phyloP scores from a whole-genome alignment of 1,284 basidiomycete genomes.

The Anthracocystis panici-leucophaei region DNA sequence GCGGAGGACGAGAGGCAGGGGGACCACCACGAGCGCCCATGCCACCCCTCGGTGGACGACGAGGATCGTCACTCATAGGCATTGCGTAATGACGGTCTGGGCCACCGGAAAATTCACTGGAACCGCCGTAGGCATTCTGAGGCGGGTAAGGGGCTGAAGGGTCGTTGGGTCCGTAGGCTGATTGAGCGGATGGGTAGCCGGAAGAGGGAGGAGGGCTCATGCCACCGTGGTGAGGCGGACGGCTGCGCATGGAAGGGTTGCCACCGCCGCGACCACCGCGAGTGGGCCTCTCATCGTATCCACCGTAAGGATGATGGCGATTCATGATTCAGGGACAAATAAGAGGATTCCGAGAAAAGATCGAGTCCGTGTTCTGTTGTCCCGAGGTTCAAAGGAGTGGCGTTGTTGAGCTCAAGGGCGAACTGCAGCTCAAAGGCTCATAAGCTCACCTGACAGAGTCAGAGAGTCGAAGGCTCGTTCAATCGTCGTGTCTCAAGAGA shows the following conservation, averaged over 20 bases:
- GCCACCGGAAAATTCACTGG: conserved; percentile 40
- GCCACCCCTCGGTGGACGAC: conserved; percentile 33
- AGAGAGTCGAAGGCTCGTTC: neutral
- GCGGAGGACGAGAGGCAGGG: conserved; percentile 21
- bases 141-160: conserved; percentile 21
- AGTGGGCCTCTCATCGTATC: conserved; percentile 75
- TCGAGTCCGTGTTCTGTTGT: conserved; percentile 11
- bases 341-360: conserved; percentile 2
- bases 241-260: conserved; percentile 26
- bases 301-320: conserved; percentile 85
- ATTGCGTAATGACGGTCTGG: conserved; percentile 37
- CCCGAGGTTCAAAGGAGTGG: conserved; percentile 9
- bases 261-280: conserved; percentile 51
- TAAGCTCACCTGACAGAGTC: conserved; percentile 23
- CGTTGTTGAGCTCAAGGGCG: conserved; percentile 23
- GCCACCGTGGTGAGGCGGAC: conserved; percentile 27
- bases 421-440: conserved; percentile 37
- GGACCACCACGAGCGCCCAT: conserved; percentile 35
- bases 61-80: conserved; percentile 22
- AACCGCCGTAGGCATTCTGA: conserved; percentile 27
- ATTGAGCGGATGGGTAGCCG: conserved; percentile 22
- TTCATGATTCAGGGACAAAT: conserved; percentile 74
- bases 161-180: conserved; percentile 40
- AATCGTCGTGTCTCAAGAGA: conserved; percentile 23
- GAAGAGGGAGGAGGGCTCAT: conserved; percentile 41